Evolutionary conservation across 768 basidiomycete genomes (phyloP), one percentile per base, ranked within the genome.

Genomic region (Mycena chlorophos): DNA sequence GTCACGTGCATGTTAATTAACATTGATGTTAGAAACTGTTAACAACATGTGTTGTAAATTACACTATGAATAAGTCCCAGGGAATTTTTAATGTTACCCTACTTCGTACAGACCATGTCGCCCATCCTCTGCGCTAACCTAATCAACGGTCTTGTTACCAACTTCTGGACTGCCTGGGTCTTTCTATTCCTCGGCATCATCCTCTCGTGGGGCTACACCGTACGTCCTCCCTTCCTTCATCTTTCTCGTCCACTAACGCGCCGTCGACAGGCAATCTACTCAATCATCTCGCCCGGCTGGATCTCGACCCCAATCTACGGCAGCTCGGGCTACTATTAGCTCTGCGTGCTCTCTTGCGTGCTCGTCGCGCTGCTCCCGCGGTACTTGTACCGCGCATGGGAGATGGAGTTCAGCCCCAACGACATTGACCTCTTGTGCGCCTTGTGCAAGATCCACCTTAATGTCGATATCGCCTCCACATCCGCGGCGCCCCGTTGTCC

Each of bases 131-230:
- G 78, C 26, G 90, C 88, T 42, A 94, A 94, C 70, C 63, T 93
- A 51, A 97, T 88, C 77, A 92, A 91, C 57, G 95, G 94, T 27
- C 76, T 99, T 23, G 93, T 92, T 66, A 92, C 90, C 10, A 84
- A 81, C 56, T 85, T 86, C 2, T 98, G 96, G 95, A 97, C 90
- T 6, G 86, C 80, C 23, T 98, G 94, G 94, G 87, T 97, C 10
- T 91, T 87, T 73, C 93, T 94, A 17, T 78, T 83, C 51, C 70
- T 98, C 60, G 97, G 97, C 16, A 86, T 89, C 47, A 71, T 89
- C 23, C 75, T 98, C 28, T 66, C 95, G 31, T 84, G 82, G 80
- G 67, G 79, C 14, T 98, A 85, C 69, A 94, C 94, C 19, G 94
- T 91, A 66, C 63, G 84, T 71, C n/a, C n/a, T n/a, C n/a, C n/a